phyloP scores from a whole-genome alignment of 1,139 yeast genomes.

The Debaryomyces subglobosus region DNA sequence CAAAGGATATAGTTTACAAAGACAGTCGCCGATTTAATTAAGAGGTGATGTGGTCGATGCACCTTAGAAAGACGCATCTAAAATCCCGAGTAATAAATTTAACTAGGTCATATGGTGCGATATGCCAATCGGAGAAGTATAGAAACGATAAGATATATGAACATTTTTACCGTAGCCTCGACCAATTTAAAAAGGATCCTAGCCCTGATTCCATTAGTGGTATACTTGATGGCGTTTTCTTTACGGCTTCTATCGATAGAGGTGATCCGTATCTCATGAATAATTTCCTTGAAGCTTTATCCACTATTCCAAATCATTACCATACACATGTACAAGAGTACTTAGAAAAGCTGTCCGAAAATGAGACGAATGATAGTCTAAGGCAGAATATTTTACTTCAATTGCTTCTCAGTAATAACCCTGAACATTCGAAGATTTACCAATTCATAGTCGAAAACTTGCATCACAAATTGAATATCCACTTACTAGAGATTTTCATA shows the following conservation, averaged over 20 bases:
- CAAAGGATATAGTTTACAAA: not conserved
- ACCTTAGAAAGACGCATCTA: not conserved
- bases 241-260: not conserved
- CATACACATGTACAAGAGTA: conserved; percentile 1
- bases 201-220: not conserved
- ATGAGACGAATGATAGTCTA: not conserved
- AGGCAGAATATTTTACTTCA: conserved; percentile 9
- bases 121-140: not conserved
- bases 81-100: not conserved
- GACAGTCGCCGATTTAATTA: not conserved
- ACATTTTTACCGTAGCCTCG: not conserved
- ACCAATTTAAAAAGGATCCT: not conserved
- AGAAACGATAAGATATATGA: not conserved
- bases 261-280: conserved; percentile 5
- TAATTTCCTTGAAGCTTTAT: conserved; percentile 2
- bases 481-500: conserved; percentile 21
- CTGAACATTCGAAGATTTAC: conserved; percentile 6
- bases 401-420: not conserved
- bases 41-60: not conserved
- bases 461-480: conserved; percentile 1
- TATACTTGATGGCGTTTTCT: not conserved
- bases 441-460: conserved; percentile 12
- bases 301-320: not conserved
- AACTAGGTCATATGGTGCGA: not conserved
- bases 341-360: not conserved